phyloP scores from a whole-genome alignment of 2,329 filamentous ascomycete genomes.

The Colletotrichum musae region DNA sequence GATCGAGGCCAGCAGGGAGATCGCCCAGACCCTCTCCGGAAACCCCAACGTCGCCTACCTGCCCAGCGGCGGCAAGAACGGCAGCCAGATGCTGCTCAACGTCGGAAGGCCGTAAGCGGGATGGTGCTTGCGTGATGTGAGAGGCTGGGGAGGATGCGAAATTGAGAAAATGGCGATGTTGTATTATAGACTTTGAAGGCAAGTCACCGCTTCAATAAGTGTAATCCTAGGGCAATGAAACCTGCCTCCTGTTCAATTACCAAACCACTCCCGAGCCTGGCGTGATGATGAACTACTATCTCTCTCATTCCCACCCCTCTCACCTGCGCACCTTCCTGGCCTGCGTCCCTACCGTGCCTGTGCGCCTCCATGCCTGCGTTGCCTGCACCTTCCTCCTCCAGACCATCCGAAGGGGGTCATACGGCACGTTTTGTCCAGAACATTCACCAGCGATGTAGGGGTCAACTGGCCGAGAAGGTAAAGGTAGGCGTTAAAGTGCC shows the following conservation, averaged over 20 bases:
- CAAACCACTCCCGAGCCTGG: background rate
- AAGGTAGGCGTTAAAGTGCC: too few relatives aligned
- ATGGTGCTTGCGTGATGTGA: background rate
- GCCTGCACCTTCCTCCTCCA: too few relatives aligned
- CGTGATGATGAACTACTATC: background rate
- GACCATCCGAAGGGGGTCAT: too few relatives aligned
- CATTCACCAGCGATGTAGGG: too few relatives aligned
- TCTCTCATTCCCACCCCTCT: too few relatives aligned
- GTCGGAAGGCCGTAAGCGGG: conserved; percentile 59
- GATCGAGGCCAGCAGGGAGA: conserved; percentile 97
- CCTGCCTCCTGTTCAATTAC: conserved; percentile 32
- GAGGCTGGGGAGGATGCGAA: conserved; percentile 3
- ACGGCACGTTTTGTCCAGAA: too few relatives aligned
- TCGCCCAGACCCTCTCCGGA: conserved; percentile 87
- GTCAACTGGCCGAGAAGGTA: too few relatives aligned
- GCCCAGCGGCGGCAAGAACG: conserved; percentile 78
- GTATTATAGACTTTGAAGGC: conserved; percentile 41
- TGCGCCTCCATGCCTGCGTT: too few relatives aligned
- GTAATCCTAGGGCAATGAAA: conserved; percentile 42
- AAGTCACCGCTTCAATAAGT: conserved; percentile 47
- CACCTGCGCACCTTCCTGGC: too few relatives aligned
- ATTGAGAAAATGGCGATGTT: conserved; percentile 28
- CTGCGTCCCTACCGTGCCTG: too few relatives aligned
- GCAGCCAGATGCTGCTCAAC: conserved; percentile 68
- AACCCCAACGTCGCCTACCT: conserved; percentile 98